These are phyloP conservation scores for Dissophora ornata DNA, from an alignment of 192 early-diverging fungal species.

Conservation along the genomic window DNA sequence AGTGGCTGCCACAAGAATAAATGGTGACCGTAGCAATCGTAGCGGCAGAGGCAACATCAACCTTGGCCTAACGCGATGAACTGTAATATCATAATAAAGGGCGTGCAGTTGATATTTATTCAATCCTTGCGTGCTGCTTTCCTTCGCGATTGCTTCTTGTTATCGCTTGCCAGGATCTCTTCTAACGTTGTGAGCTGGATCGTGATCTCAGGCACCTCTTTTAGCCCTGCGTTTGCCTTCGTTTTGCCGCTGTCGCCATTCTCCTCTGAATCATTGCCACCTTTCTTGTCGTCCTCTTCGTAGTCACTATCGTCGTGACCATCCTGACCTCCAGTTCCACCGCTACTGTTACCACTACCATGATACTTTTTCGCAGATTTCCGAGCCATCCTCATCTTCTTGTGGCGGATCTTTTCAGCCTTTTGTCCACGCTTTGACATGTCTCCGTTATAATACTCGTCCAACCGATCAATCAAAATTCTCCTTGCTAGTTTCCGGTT, in stretches of 20 bases:
- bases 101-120: no score
- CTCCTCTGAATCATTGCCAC: neutral
- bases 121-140: constrained; percentile 18
- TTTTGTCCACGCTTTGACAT: constrained; percentile 70
- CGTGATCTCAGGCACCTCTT: neutral
- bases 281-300: neutral
- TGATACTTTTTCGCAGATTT: constrained; percentile 47
- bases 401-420: constrained; percentile 68
- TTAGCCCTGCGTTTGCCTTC: neutral
- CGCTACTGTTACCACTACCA: neutral
- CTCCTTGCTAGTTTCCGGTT: constrained; percentile 79
- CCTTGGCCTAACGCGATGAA: no score
- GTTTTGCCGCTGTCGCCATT: neutral
- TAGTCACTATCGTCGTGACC: neutral
- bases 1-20: no score
- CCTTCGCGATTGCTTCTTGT: constrained; percentile 33
- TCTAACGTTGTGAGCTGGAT: constrained; percentile 30
- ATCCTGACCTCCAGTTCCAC: neutral
- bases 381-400: constrained; percentile 38
- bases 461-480: constrained; percentile 72
- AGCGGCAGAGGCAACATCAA: no score
- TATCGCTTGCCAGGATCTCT: constrained; percentile 29
- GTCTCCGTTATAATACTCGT: constrained; percentile 72
- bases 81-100: no score
- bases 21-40: no score